phyloP scores from a whole-genome alignment of 2,329 filamentous ascomycete species.

The Dryadomyces quercivorus region DNA sequence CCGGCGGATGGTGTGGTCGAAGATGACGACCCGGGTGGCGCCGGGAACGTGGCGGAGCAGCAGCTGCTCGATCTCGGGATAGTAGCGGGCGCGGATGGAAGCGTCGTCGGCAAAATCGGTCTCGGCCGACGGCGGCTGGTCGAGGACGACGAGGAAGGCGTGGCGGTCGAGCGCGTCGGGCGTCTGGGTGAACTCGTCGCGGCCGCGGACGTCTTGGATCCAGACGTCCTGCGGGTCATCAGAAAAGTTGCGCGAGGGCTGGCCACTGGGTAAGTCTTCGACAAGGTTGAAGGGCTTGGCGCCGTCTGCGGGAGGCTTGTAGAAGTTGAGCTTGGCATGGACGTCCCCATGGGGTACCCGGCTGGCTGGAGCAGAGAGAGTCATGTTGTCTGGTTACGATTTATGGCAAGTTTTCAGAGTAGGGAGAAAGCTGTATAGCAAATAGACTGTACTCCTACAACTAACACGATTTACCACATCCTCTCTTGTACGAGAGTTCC shows the following conservation, averaged over 20 bases:
- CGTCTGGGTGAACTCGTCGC: slow-evolving; percentile 30
- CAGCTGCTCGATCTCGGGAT: slow-evolving; percentile 68
- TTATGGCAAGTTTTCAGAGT: no score
- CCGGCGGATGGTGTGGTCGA: slow-evolving; percentile 82
- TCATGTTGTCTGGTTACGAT: no score
- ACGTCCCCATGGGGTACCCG: slow-evolving; percentile 45
- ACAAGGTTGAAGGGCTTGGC: slow-evolving; percentile 54
- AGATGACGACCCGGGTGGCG: slow-evolving; percentile 55
- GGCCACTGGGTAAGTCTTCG: slow-evolving; percentile 46
- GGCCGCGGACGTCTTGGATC: slow-evolving; percentile 63
- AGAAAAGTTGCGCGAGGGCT: slow-evolving; percentile 54
- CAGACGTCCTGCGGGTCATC: slow-evolving; percentile 35
- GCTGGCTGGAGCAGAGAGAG: neutral
- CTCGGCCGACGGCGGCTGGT: slow-evolving; percentile 43
- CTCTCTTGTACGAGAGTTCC: no score
- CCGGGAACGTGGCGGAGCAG: slow-evolving; percentile 57
- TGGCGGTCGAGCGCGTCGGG: slow-evolving; percentile 20
- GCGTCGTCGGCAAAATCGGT: slow-evolving; percentile 55
- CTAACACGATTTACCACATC: no score
- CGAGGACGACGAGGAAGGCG: slow-evolving; percentile 56
- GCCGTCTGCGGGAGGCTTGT: slow-evolving; percentile 45
- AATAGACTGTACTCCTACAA: no score
- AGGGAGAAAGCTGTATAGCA: no score
- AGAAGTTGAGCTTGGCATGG: slow-evolving; percentile 54
- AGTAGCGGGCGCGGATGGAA: slow-evolving; percentile 61